A percentile compares a stretch with the other conserved stretches of the same genome.
phyloP scores from a whole-genome alignment of 352 stramenopile species.

The Phytopythium chamaehyphon region DNA sequence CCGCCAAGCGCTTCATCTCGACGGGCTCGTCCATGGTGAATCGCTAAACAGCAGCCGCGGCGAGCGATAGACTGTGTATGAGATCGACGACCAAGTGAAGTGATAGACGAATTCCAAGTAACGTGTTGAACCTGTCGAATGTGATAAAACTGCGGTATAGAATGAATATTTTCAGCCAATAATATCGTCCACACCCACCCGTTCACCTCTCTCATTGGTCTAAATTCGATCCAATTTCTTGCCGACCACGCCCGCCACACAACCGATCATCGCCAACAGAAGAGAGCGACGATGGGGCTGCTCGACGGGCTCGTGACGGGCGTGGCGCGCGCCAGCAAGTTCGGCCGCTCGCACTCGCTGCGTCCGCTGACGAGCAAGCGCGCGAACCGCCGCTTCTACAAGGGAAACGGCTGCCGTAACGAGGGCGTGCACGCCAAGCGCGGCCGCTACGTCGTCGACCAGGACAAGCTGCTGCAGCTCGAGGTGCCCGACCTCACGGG shows the following conservation, averaged over 20 bases:
- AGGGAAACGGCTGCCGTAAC: slow-evolving; percentile 92
- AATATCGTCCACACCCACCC: not conserved
- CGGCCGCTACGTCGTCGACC: slow-evolving; percentile 91
- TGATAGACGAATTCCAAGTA: not conserved
- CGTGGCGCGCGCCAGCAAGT: slow-evolving; percentile 81
- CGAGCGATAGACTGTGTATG: not conserved
- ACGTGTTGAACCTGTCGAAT: slow-evolving; percentile 3
- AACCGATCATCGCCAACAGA: not conserved
- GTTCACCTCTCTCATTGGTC: slow-evolving; percentile 6
- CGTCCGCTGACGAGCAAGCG: slow-evolving; percentile 91
- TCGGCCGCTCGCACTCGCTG: slow-evolving; percentile 77
- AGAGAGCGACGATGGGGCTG: slow-evolving; percentile 47
- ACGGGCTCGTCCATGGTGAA: slow-evolving; percentile 40
- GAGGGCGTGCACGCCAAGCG: slow-evolving; percentile 90
- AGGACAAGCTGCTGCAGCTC: slow-evolving; percentile 89
- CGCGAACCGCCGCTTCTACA: slow-evolving; percentile 94
- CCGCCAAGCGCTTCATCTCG: slow-evolving; percentile 65
- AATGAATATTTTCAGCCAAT: slow-evolving; percentile 12
- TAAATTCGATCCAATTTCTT: slow-evolving; percentile 5
- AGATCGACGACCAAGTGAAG: not conserved
- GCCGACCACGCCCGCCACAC: not conserved
- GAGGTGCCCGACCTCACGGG: slow-evolving; percentile 92
- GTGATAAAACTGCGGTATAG: not conserved
- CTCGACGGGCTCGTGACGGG: slow-evolving; percentile 72
- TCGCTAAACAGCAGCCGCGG: slow-evolving; percentile 7